Evolutionary conservation across 306 rosid genomes (phyloP).

Genomic region (Rosa chinensis): DNA sequence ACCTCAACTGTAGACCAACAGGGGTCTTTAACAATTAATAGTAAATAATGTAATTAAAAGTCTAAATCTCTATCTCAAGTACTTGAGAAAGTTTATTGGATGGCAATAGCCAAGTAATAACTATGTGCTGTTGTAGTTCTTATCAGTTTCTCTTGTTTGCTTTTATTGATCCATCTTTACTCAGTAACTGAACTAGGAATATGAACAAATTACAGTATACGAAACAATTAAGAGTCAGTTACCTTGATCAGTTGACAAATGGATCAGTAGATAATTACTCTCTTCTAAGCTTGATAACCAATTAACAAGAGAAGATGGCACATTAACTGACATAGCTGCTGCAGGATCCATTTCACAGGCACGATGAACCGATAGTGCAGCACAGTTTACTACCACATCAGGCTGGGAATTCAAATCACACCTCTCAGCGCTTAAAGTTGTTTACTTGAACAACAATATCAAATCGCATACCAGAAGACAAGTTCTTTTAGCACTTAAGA

Average conservation of each 20-base stretch:
- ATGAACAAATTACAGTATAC: background rate
- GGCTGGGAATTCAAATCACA: slow-evolving; percentile 55
- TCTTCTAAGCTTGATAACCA: slow-evolving; percentile 68
- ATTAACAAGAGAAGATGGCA: slow-evolving; percentile 71
- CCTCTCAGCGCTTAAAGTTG: slow-evolving; percentile 27
- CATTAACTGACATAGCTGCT: slow-evolving; percentile 74
- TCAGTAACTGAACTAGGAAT: background rate
- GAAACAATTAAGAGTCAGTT: too few relatives aligned
- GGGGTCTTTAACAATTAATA: background rate
- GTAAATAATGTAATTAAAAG: background rate
- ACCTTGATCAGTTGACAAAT: too few relatives aligned
- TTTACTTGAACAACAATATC: background rate
- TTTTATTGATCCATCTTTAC: background rate
- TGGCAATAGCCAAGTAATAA: background rate
- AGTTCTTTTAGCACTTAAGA: background rate
- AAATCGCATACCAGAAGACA: background rate
- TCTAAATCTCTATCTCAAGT: background rate
- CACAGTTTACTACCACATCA: slow-evolving; percentile 83
- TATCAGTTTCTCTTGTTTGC: background rate
- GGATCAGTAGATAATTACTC: slow-evolving; percentile 55
- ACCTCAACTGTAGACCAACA: background rate
- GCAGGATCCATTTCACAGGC: slow-evolving; percentile 75
- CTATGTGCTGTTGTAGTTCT: background rate
- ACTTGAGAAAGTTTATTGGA: background rate
- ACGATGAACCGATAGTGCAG: slow-evolving; percentile 85